Base-by-base conservation (phyloP, 2,329 filamentous ascomycete species). In the Waltergamsia citrina region DNA sequence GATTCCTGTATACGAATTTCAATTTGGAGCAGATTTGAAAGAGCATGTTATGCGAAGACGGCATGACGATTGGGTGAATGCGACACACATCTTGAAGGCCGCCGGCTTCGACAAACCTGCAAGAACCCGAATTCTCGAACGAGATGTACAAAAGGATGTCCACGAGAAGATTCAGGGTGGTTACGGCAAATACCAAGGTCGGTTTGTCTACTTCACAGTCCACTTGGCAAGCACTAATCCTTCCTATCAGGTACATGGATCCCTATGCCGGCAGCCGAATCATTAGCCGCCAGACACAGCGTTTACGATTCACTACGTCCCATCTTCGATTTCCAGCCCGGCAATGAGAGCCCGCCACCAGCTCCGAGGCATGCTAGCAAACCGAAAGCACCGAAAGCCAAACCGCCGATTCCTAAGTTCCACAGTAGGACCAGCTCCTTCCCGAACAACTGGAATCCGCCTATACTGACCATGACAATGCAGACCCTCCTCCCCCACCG, bases 161-260 rank as follows among this genome's bases (percentile, higher is more conserved):
- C 92, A 98, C 54, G 92, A 96, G 63, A 98, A 98, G 64, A 88
- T 98, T 6, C 92, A 98, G 55, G 92, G 90, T 43, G 92, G 92
- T 12, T 96, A 96, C 57, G 92, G 92, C 49, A 96, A 96, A 75
- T 98, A 96, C 48, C 92, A 98, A 66, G 88, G 83, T 85, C 51
- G 29, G 59, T n/a, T 15, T n/a, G n/a, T n/a, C n/a, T n/a, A n/a
- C n/a, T n/a, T n/a, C n/a, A n/a, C n/a, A n/a, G 26, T 28, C 19
- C 19, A 23, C 12, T 15, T 9, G 19, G 7, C n/a, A n/a, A 28
- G 12, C 8, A n/a, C 12, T n/a, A n/a, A 28, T 15, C 10, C 5
- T 23, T 47, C 18, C 8, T 26, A 24, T 21, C 43, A 88, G 85
- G 92, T 50, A 98, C 92, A 33, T 98, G 92, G 88, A 92, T 98